Base-by-base conservation (phyloP, 2,329 filamentous ascomycete species). In the Apiospora rasikravindrae region DNA sequence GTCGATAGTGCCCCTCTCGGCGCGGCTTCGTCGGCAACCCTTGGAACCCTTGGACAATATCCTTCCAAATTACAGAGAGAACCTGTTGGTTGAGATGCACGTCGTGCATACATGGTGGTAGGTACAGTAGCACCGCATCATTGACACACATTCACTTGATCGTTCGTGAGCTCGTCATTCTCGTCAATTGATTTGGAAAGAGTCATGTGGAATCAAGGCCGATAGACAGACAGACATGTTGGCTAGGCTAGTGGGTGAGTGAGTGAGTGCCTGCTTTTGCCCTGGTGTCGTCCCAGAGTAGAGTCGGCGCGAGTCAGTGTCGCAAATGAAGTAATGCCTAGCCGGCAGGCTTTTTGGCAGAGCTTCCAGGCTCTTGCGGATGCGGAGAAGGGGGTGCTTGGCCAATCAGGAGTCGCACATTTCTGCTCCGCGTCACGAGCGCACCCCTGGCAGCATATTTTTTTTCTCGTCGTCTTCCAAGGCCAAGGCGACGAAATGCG, bases 21-120 rank as follows among this genome's bases (percentile, higher is more conserved):
- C 40, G 44, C 66, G 66, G 66, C 66, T 68, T 68, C 40, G 66
- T 68, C 66, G 66, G 66, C 66, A 68, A 29, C 66, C 66, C 64
- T 42, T 67, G 37, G 53, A 64, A 22, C 57, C 57, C 53, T 61
- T 33, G 53, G 53, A 33, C 57, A 64, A 64, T 64, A 64, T 64
- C 57, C 57, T 64, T 40, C 57, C 33, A 40, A 64, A 64, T 64
- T 64, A 40, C 57, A 64, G 57, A 24, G 57, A 24, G 8, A 13
- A 22, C 22, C 57, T 40, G 57, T 40, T 64, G 57, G 29, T 40
- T 37, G 57, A n/a, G 33, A 61, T 64, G 57, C 57, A 64, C 8
- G 57, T 40, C 22, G 29, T 40, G 26, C 26, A 33, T 61, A 14
- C 44, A 45, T 45, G 22, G 40, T 37, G 33, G 13, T 42, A 53